Evolutionary conservation across 495 filamentous ascomycete genomes (phyloP), one percentile per base, ranked within the genome.

Genomic region (Xanthoparmelia taractica): DNA sequence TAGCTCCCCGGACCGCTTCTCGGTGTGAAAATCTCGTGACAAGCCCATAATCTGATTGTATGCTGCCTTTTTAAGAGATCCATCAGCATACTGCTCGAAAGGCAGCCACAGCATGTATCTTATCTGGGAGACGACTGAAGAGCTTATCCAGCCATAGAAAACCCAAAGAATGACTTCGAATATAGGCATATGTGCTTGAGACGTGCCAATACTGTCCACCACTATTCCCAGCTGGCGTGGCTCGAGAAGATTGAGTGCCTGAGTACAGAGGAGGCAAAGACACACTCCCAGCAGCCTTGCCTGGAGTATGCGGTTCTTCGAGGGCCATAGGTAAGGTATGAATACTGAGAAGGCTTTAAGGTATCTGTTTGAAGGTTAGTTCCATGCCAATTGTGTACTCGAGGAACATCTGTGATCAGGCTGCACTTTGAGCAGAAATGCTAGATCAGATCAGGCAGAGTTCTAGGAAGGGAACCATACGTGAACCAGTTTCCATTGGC

Each of bases 11-110:
- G 84, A 86, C 60, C 82, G 82, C 74, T 91, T 91, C 58, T 80
- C 80, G 63, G 85, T 86, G 69, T 94, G 89, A 64, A 91, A 92
- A 67, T 93, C 89, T 64, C 85, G 86, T 0, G 87, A 91, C 31
- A 94, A 79, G 58, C 79, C 81, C 82, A 93, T 89, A 31, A 92
- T 78, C 65, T 92, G 88, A 50, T 84, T 82, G 69, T 89, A 92
- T 6, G 88, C 83, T 0, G 84, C 83, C 0, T 78, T 82, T 65
- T 81, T 84, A 34, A 91, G 76, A 36, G 78, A 76, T 58, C 79
- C 78, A 58, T 84, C 81, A 0, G 84, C 79, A 69, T 85, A 87
- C 68, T 84, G 82, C 67, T 88, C 80, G 36, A 91, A 73, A 3
- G 85, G 85, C 55, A 86, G 72, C 86, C 86, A 89, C 34, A 89